Percentiles rank a stretch among this genome's conserved stretches.
Conservation (phyloP, 2,329 filamentous ascomycete genomes). For the Coleophoma cylindrospora region DNA sequence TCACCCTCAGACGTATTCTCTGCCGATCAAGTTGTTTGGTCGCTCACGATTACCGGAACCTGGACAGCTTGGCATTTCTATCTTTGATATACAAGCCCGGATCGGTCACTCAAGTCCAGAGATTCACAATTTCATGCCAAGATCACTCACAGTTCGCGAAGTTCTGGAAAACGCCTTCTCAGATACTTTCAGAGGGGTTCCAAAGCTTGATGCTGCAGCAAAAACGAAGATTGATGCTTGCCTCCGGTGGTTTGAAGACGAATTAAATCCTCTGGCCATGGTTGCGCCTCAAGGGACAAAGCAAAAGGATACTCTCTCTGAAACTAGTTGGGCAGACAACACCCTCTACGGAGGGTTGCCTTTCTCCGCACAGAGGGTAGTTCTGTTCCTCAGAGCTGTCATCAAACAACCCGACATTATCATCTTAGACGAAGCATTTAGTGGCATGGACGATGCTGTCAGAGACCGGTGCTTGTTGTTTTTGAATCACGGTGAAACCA, state of each 20-base stretch:
- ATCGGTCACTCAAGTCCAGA: slow-evolving; percentile 94
- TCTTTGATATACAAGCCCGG: slow-evolving; percentile 86
- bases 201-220: slow-evolving; percentile 55
- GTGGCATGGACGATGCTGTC: slow-evolving; percentile 74
- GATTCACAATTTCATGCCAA: slow-evolving; percentile 89
- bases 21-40: slow-evolving; percentile 83
- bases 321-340: slow-evolving; percentile 59
- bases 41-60: slow-evolving; percentile 71
- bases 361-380: slow-evolving; percentile 78
- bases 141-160: slow-evolving; percentile 65
- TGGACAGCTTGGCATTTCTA: slow-evolving; percentile 65
- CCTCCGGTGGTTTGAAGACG: slow-evolving; percentile 71
- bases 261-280: slow-evolving; percentile 51
- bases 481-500: slow-evolving; percentile 59
- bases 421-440: slow-evolving; percentile 83
- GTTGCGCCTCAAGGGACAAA: slow-evolving; percentile 17
- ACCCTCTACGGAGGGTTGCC: slow-evolving; percentile 68
- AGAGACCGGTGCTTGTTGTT: slow-evolving; percentile 86
- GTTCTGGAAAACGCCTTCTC: slow-evolving; percentile 85
- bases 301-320: slow-evolving; percentile 21
- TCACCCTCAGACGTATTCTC: slow-evolving; percentile 88
- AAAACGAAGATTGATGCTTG: slow-evolving; percentile 60
- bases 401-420: slow-evolving; percentile 78
- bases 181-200: slow-evolving; percentile 73
- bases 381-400: slow-evolving; percentile 77